A percentile compares a stretch with the other conserved stretches of the same genome.
These are phyloP conservation scores for Grosmannia clavigera DNA, from an alignment of 2,329 filamentous ascomycete species.

Conservation along the genomic window DNA sequence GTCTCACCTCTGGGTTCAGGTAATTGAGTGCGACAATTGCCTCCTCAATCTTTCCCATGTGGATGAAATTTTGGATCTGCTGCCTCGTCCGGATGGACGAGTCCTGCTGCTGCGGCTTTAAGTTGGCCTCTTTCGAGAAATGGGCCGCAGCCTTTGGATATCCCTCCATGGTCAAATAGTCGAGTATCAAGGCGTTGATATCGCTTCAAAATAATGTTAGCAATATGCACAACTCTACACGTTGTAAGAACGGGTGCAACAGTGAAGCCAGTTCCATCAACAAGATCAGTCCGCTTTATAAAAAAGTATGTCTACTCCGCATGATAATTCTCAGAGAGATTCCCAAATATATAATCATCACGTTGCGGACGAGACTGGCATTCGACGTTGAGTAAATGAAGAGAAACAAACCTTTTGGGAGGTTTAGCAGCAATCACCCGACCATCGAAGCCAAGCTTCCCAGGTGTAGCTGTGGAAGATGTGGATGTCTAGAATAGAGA, in stretches of 20 bases:
- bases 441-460: constrained; percentile 63
- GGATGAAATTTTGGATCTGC: constrained; percentile 73
- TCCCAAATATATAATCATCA: constrained; percentile 99
- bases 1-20: constrained; percentile 74
- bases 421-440: constrained; percentile 76
- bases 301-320: constrained; percentile 75
- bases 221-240: background rate
- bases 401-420: constrained; percentile 61
- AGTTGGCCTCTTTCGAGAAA: constrained; percentile 88
- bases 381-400: background rate
- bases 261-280: constrained; percentile 5
- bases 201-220: constrained; percentile 45
- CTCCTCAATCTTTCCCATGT: constrained; percentile 70
- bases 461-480: constrained; percentile 58
- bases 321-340: constrained; percentile 97
- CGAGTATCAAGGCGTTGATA: constrained; percentile 88
- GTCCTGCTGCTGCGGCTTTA: constrained; percentile 59
- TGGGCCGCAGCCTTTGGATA: constrained; percentile 87
- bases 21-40: constrained; percentile 86
- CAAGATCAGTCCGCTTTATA: constrained; percentile 22
- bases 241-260: background rate
- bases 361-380: constrained; percentile 21
- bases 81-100: constrained; percentile 66
- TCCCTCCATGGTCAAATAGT: constrained; percentile 92
- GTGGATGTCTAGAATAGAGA: constrained; percentile 48